These are phyloP conservation scores for Leishmania lainsoni DNA, from an alignment of 208 protist species.

Conservation along the genomic window DNA sequence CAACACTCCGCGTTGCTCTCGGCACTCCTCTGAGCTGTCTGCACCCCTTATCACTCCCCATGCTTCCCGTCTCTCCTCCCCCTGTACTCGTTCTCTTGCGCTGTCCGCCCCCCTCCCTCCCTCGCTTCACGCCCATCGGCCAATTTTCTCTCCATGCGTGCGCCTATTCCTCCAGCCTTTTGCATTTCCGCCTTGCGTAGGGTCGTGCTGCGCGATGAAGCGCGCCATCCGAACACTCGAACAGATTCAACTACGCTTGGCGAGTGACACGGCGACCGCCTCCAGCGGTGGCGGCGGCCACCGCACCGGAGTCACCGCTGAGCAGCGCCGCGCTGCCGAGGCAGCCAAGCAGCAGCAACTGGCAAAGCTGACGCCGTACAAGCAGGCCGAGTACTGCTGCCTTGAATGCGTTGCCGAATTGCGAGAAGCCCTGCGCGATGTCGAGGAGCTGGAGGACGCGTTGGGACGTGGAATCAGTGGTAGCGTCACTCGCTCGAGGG, in stretches of 20 bases:
- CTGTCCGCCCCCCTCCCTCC: neutral
- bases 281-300: neutral
- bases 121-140: neutral
- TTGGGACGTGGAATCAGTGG: neutral
- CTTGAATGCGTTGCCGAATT: constrained; percentile 52
- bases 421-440: constrained; percentile 34
- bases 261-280: neutral
- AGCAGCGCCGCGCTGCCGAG: constrained; percentile 15
- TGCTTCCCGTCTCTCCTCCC: neutral
- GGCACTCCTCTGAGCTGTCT: neutral
- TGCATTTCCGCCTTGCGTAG: neutral
- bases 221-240: constrained; percentile 20
- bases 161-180: neutral
- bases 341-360: constrained; percentile 25
- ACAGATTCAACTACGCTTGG: constrained; percentile 15
- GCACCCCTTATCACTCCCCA: neutral
- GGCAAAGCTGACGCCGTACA: constrained; percentile 45
- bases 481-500: neutral
- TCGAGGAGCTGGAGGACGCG: constrained; percentile 23
- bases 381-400: constrained; percentile 55
- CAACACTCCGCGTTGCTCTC: neutral
- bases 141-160: neutral
- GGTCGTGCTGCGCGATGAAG: constrained; percentile 12
- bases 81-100: neutral
- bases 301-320: neutral